These are phyloP conservation scores for Globisporangium okanoganense DNA, from an alignment of 352 stramenopile species.

Conservation along the genomic window DNA sequence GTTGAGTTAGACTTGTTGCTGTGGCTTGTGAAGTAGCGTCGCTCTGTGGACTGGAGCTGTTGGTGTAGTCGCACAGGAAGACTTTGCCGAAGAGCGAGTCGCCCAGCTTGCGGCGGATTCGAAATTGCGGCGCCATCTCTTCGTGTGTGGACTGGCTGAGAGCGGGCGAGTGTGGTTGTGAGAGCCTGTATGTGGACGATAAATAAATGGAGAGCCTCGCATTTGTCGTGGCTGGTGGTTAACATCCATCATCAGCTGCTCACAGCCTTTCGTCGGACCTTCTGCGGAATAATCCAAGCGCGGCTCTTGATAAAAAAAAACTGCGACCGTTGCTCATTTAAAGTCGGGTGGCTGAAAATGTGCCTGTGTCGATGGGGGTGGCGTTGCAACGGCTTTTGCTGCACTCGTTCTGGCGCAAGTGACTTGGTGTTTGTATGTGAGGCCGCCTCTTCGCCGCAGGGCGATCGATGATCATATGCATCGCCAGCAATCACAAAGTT, in stretches of 20 bases:
- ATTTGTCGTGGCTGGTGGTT: background rate
- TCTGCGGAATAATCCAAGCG: background rate
- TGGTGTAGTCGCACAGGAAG: background rate
- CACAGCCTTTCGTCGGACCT: background rate
- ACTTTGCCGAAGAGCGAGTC: background rate
- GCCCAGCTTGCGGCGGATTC: background rate
- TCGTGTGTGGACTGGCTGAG: background rate
- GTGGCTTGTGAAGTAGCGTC: background rate
- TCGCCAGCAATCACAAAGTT: background rate
- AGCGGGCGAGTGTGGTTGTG: background rate
- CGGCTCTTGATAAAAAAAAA: background rate
- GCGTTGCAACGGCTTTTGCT: background rate
- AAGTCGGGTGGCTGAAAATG: background rate
- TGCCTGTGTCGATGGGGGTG: no score
- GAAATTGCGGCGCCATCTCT: background rate
- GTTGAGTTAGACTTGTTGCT: background rate
- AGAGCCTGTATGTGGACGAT: no score
- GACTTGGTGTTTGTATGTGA: no score
- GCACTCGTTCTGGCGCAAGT: no score
- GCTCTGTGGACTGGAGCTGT: no score
- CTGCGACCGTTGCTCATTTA: background rate
- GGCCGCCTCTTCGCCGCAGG: no score
- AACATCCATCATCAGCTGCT: background rate
- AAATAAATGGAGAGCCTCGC: background rate
- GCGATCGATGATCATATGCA: background rate